Evolutionary conservation across 2,329 filamentous ascomycete species (phyloP).

Genomic region (Waltergamsia citrina): DNA sequence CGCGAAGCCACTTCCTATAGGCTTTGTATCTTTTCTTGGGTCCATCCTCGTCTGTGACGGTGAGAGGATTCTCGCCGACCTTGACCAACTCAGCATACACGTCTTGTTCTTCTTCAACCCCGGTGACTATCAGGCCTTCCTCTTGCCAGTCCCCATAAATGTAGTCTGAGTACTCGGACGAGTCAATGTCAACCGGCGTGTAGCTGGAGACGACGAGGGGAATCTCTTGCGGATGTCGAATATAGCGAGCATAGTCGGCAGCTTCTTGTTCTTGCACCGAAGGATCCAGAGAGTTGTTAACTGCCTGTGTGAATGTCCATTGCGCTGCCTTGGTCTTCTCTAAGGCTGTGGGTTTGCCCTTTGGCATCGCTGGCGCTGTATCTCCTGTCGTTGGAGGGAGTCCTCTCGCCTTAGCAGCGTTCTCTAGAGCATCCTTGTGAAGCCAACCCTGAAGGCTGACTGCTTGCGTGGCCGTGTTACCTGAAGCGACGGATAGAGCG

Average conservation of each 20-base stretch:
- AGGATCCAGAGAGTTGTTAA: slow-evolving; percentile 78
- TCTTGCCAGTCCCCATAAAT: slow-evolving; percentile 59
- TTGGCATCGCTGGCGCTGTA: slow-evolving; percentile 24
- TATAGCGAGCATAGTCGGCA: slow-evolving; percentile 81
- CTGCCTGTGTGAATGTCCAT: slow-evolving; percentile 80
- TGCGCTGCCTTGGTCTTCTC: slow-evolving; percentile 79
- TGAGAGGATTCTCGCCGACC: slow-evolving; percentile 74
- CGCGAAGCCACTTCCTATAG: slow-evolving; percentile 87
- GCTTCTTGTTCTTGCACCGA: slow-evolving; percentile 67
- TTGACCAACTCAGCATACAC: slow-evolving; percentile 71
- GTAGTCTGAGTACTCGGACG: slow-evolving; percentile 71
- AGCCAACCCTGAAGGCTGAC: slow-evolving; percentile 55
- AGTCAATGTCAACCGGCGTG: slow-evolving; percentile 47
- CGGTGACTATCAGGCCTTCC: slow-evolving; percentile 43
- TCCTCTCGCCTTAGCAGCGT: too few relatives aligned
- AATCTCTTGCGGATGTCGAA: slow-evolving; percentile 80
- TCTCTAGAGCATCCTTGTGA: too few relatives aligned
- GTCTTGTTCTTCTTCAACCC: slow-evolving; percentile 30
- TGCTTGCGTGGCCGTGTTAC: slow-evolving; percentile 28
- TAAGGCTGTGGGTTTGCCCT: slow-evolving; percentile 45
- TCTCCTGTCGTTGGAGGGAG: too few relatives aligned
- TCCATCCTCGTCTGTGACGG: slow-evolving; percentile 77
- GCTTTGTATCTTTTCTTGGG: slow-evolving; percentile 94
- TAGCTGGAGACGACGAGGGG: slow-evolving; percentile 71
- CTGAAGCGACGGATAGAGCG: slow-evolving; percentile 26